Evolutionary conservation across 2,329 filamentous ascomycete species (phyloP), one percentile per base, ranked within the genome.

Genomic region (Ophiocordyceps sinensis): DNA sequence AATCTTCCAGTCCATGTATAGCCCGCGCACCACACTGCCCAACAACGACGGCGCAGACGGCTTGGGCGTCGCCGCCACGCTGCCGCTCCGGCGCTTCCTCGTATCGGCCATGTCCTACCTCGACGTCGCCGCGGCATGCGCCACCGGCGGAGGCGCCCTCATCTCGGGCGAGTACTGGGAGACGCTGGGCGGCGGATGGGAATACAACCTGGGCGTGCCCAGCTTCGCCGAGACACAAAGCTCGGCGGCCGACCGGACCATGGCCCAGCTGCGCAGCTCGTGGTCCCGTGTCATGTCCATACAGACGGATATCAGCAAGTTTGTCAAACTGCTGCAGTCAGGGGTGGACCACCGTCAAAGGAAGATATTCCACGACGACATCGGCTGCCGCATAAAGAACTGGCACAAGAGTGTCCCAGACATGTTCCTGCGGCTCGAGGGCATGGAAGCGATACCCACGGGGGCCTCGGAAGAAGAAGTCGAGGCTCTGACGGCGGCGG

Each of bases 21-120:
- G 44, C 31, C 44, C 46, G 4, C 37, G 32, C 19, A 41, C 31
- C 8, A 31, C 36, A 11, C 15, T 17, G 13, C 21, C 30, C 28
- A 15, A 34, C 30, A 28, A 4, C n/a, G 29, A 17, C 15, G 36
- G 15, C 10, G 26, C 19, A 8, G 39, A 21, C 19, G 26, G 28
- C 14, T 26, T 36, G 14, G 31, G 30, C 4, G 19, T 38, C 6
- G 36, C 39, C 34, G 38, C 38, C 8, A 28, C 29, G 5, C 42
- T 44, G 5, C 44, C 46, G 5, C 29, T 46, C 1, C 46, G 46
- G 1, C 42, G 42, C 50, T 62, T 62, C 40, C 56, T 63, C n/a
- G 54, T 63, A 14, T 62, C 58, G 2, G 49, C 61, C 13, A 52
- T 62, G 29, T 60, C 57, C 2, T 62, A 61, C 41, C 57, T 63